These are phyloP conservation scores for Pseudogymnoascus sp. DNA, from an alignment of 2,329 filamentous ascomycete genomes.

Conservation along the genomic window DNA sequence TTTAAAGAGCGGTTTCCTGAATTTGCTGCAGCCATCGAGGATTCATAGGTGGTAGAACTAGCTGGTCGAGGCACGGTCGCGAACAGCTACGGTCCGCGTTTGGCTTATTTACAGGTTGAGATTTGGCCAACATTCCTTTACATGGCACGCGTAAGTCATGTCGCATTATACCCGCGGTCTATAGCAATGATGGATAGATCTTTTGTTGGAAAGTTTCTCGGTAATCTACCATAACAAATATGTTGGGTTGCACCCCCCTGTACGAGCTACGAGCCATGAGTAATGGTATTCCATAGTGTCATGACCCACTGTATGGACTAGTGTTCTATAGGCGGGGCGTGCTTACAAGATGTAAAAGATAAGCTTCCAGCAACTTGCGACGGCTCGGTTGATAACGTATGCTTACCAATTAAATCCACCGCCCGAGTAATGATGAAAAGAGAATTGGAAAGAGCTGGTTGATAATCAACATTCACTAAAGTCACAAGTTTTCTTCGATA, in stretches of 20 bases:
- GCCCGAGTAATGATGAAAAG: not conserved
- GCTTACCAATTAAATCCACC: not conserved
- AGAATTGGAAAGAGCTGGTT: not conserved
- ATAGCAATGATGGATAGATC: not conserved
- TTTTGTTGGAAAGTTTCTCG: no score
- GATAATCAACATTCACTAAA: not conserved
- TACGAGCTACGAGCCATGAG: not conserved
- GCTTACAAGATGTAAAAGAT: not conserved
- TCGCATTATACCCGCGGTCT: not conserved
- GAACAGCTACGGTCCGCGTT: not conserved
- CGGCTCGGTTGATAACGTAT: not conserved
- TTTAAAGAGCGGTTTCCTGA: constrained; percentile 10
- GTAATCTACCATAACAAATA: not conserved
- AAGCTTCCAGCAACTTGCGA: not conserved
- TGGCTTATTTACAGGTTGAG: not conserved
- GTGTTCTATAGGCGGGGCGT: not conserved
- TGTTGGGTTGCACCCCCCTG: not conserved
- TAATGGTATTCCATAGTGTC: not conserved
- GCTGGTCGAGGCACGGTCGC: not conserved
- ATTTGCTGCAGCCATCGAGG: constrained; percentile 3
- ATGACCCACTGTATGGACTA: not conserved
- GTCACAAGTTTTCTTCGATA: not conserved
- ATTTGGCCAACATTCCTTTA: not conserved
- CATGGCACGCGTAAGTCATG: not conserved
- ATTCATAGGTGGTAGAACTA: not conserved